Evolutionary conservation across 345 rosid genomes (phyloP), one percentile per base, ranked within the genome.

Genomic region (Populus tremula): DNA sequence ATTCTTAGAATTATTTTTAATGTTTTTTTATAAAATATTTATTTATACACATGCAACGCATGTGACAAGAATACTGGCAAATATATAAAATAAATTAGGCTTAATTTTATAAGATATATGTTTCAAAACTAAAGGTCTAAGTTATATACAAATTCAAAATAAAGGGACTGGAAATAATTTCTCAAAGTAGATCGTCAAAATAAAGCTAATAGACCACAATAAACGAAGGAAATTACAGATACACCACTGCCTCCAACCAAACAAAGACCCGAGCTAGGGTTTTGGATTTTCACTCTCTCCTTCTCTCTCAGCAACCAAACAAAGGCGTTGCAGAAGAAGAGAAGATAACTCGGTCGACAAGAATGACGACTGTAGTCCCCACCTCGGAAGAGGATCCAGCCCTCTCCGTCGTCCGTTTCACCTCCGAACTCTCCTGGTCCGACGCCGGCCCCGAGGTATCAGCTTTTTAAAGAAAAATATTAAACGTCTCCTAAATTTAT

Each of bases 381-480:
- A 94, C 94, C 63, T 91, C 99, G 75, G 99, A 96, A 82, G 99
- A 96, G 75, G 96, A 92, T 76, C 96, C 97, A 1, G 88, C 90
- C 8, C 93, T 96, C 82, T 74, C 97, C 66, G 98, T 94, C 67
- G 99, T 94, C 45, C 98, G 91, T 69, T 94, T 89, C 89, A 90
- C 98, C 67, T 90, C 98, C 54, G 96, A 94, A 76, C 92, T 96
- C 56, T 85, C 98, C 72, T 96, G 98, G 98, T 95, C 96, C 27
- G 98, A 94, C 79, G 98, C 99, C 74, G 98, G 99, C 81, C 91
- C 97, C 59, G 99, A 92, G 97, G 98, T 92, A 53, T 38, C 9
- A 4, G 9, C 12, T 27, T 18, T 38, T 63, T 33, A 16, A 41
- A 41, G 12, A 41, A 41, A 41, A 41, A 0, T 2, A 14, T 21